phyloP scores from a whole-genome alignment of 202 grass and related monocot genomes.

The Carex arenaria region DNA sequence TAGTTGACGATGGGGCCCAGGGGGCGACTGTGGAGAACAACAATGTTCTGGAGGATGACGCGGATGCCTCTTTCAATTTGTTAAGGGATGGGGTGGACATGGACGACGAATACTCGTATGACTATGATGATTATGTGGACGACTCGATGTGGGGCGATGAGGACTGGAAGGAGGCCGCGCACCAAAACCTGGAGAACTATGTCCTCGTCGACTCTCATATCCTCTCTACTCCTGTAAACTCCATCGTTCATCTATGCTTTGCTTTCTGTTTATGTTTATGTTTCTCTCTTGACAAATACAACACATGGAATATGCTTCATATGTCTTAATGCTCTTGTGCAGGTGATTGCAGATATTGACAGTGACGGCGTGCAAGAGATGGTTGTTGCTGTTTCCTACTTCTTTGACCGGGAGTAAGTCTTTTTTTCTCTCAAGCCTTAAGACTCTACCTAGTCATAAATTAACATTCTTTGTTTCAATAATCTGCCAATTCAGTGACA shows the following conservation, averaged over 20 bases:
- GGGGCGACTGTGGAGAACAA: conserved; percentile 60
- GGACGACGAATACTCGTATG: conserved; percentile 85
- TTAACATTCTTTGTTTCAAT: not conserved
- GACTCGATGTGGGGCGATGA: conserved; percentile 88
- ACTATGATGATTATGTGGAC: conserved; percentile 93
- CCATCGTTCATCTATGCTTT: conserved; percentile 7
- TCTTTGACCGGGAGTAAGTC: conserved; percentile 75
- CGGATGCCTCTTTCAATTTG: conserved; percentile 82
- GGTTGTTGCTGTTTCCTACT: conserved; percentile 86
- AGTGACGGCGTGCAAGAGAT: conserved; percentile 88
- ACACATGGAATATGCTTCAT: not conserved
- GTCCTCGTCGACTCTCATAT: conserved; percentile 90
- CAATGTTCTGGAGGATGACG: conserved; percentile 59
- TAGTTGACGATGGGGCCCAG: not conserved
- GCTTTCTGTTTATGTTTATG: not conserved
- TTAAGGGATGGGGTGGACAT: conserved; percentile 77
- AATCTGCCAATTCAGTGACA: not conserved
- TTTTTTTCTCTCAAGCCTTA: not conserved
- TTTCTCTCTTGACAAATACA: not conserved
- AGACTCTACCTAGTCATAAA: not conserved
- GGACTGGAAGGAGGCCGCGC: conserved; percentile 75
- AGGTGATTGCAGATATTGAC: conserved; percentile 99
- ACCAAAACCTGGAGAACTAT: conserved; percentile 74
- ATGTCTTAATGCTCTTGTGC: conserved; percentile 28
- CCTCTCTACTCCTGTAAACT: conserved; percentile 76